These are phyloP conservation scores for Hirschioporus abietinus DNA, from an alignment of 768 basidiomycete species.

Conservation along the genomic window DNA sequence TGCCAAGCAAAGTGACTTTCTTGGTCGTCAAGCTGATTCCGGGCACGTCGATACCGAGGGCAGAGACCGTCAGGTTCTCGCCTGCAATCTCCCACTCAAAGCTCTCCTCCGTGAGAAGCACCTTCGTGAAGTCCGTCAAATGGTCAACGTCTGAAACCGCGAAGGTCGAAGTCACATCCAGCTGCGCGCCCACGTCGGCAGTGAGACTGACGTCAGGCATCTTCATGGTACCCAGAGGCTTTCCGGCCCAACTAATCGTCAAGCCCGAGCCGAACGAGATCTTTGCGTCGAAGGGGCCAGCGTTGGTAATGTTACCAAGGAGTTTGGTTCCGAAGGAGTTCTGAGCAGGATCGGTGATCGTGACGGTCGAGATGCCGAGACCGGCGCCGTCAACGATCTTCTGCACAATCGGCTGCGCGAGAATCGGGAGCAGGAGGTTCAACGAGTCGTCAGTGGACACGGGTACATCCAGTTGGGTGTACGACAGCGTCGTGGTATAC, in stretches of 20 bases:
- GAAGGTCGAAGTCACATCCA: conserved; percentile 52
- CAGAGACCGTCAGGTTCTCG: conserved; percentile 59
- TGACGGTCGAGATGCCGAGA: conserved; percentile 51
- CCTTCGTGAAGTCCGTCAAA: conserved; percentile 61
- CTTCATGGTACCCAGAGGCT: conserved; percentile 51
- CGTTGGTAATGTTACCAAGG: conserved; percentile 59
- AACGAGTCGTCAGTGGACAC: conserved; percentile 58
- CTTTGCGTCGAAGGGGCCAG: conserved; percentile 70
- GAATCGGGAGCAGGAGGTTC: conserved; percentile 58
- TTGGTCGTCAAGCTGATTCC: conserved; percentile 52
- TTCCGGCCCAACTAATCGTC: conserved; percentile 53
- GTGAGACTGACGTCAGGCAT: conserved; percentile 54
- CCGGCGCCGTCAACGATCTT: conserved; percentile 55
- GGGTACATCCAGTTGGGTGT: conserved; percentile 50
- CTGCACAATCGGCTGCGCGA: conserved; percentile 73
- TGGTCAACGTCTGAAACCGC: conserved; percentile 50
- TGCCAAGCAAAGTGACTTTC: conserved; percentile 59
- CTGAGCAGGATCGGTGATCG: conserved; percentile 55
- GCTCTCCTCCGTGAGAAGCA: conserved; percentile 54
- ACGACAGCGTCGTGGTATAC: conserved; percentile 58
- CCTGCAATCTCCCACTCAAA: conserved; percentile 69
- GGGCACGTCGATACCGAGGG: conserved; percentile 54
- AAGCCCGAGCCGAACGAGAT: conserved; percentile 63
- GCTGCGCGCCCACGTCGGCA: conserved; percentile 58
- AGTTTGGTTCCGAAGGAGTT: conserved; percentile 52